Evolutionary conservation across 306 rosid species (phyloP).

Genomic region (Morella rubra): DNA sequence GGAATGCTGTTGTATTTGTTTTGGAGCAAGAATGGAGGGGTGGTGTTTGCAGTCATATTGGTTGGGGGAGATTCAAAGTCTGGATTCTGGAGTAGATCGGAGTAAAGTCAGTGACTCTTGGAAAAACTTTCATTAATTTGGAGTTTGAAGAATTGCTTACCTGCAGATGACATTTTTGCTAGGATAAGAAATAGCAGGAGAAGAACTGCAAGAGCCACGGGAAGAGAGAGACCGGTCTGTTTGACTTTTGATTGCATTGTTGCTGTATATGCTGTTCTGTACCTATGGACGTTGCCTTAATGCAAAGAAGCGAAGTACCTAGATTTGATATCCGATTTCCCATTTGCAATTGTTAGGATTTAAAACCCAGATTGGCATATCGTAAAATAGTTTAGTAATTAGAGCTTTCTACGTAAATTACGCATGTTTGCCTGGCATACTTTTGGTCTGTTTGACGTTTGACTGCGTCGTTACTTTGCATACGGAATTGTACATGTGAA

Average conservation of each 20-base stretch:
- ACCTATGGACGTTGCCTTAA: not conserved
- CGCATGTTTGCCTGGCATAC: too few species aligned
- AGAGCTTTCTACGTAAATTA: too few species aligned
- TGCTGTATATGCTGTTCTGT: not conserved
- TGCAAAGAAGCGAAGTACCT: not conserved
- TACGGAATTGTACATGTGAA: too few species aligned
- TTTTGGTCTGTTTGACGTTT: too few species aligned
- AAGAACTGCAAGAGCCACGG: conserved; percentile 1
- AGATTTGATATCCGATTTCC: too few species aligned
- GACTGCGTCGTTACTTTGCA: too few species aligned
- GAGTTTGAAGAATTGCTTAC: too few species aligned
- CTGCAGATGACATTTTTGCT: not conserved
- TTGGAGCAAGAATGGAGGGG: not conserved
- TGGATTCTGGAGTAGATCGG: not conserved
- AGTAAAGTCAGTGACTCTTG: not conserved
- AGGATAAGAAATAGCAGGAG: not conserved
- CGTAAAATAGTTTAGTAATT: too few species aligned
- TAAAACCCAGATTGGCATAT: too few species aligned
- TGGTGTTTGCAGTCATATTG: not conserved
- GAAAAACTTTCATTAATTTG: not conserved
- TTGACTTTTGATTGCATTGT: not conserved
- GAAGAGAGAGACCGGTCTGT: not conserved
- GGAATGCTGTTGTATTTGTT: not conserved
- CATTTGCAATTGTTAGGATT: too few species aligned
- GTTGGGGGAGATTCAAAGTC: not conserved